Evolutionary conservation across 305 asterid species (phyloP).

Genomic region (Coffea humblotiana): DNA sequence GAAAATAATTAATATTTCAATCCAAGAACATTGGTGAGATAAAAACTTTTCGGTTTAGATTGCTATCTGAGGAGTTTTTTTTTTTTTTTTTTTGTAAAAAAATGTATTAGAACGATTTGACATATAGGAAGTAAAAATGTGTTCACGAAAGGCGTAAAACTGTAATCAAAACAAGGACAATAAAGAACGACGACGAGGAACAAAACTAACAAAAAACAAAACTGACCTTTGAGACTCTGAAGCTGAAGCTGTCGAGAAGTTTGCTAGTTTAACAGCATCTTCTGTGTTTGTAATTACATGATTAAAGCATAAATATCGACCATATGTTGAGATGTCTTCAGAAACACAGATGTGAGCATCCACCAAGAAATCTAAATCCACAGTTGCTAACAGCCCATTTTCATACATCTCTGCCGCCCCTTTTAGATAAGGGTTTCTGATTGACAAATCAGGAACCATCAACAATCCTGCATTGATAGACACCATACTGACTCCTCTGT

Average conservation of each 20-base stretch:
- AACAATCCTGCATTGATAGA: conserved; percentile 73
- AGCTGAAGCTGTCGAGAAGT: conserved; percentile 32
- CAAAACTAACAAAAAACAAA: neutral
- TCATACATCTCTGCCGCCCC: conserved; percentile 92
- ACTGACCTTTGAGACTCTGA: conserved; percentile 33
- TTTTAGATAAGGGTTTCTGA: conserved; percentile 74
- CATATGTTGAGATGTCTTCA: conserved; percentile 76
- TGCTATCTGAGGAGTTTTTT: too few relatives aligned
- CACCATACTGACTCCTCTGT: conserved; percentile 85
- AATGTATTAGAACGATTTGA: too few relatives aligned
- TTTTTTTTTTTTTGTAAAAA: too few relatives aligned
- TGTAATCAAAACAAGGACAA: too few relatives aligned
- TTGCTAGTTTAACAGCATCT: conserved; percentile 58
- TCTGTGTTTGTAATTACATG: conserved; percentile 49
- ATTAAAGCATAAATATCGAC: conserved; percentile 83
- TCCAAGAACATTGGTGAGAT: neutral
- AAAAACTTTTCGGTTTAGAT: neutral
- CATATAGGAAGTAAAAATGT: too few relatives aligned
- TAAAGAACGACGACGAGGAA: too few relatives aligned
- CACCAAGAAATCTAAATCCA: conserved; percentile 69
- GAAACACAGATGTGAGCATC: conserved; percentile 87
- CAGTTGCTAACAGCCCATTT: conserved; percentile 79
- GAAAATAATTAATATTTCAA: conserved; percentile 29
- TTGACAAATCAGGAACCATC: conserved; percentile 55
- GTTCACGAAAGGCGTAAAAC: too few relatives aligned